These are phyloP conservation scores for Colletotrichum spinosum DNA, from an alignment of 2,329 filamentous ascomycete species.

Conservation along the genomic window DNA sequence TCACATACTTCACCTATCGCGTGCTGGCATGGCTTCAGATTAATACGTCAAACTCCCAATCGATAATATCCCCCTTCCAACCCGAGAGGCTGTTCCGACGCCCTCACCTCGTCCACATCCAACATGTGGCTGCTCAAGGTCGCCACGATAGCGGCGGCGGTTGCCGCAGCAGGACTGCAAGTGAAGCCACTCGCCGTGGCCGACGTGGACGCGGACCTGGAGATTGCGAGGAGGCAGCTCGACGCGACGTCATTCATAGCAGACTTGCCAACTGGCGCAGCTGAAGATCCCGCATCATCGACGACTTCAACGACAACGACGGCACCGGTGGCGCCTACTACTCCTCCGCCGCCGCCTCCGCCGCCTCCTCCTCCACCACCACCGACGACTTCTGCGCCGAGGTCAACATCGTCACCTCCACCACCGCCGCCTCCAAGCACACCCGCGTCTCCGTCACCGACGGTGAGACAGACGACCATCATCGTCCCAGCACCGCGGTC, in stretches of 20 bases:
- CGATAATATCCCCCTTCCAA: neutral
- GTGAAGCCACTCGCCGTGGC: conserved; percentile 1
- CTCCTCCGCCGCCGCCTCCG: conserved; percentile 1
- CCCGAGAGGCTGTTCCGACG: conserved; percentile 5
- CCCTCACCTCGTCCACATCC: conserved; percentile 16
- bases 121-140: conserved; percentile 29
- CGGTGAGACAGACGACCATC: no score
- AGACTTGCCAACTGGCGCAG: conserved; percentile 18
- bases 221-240: conserved; percentile 1
- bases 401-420: no score
- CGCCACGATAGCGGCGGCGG: conserved; percentile 24
- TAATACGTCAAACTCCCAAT: conserved; percentile 1
- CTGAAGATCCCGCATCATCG: conserved; percentile 4
- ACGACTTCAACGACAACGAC: neutral
- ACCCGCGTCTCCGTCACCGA: neutral
- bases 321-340: neutral
- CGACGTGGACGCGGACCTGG: neutral
- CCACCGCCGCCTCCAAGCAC: conserved; percentile 1
- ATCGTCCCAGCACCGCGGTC: no score
- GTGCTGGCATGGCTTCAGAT: conserved; percentile 33
- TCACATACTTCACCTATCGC: neutral
- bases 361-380: conserved; percentile 1
- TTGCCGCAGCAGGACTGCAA: conserved; percentile 21
- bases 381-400: neutral
- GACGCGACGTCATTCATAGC: conserved; percentile 33